phyloP scores from a whole-genome alignment of 441 rosid species.

The Populus hybrid region DNA sequence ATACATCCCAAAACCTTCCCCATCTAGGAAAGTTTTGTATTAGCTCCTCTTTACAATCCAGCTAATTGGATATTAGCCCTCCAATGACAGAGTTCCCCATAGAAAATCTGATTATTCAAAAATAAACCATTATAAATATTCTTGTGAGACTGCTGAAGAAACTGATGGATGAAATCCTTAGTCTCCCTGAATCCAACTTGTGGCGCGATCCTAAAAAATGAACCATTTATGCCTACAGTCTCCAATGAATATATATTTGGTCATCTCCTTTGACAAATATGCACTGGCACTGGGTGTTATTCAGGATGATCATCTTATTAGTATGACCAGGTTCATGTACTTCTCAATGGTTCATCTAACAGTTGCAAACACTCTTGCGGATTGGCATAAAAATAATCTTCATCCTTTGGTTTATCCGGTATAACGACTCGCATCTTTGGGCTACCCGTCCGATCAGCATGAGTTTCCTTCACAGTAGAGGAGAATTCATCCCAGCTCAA shows the following conservation, averaged over 20 bases:
- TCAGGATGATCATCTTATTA: slow-evolving; percentile 17
- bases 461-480: slow-evolving; percentile 53
- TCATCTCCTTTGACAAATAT: slow-evolving; percentile 13
- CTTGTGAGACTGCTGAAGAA: slow-evolving; percentile 12
- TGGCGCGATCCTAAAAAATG: neutral
- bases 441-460: slow-evolving; percentile 57
- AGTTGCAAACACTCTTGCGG: slow-evolving; percentile 74
- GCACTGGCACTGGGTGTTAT: neutral
- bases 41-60: slow-evolving; percentile 13
- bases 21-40: neutral
- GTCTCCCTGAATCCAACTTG: slow-evolving; percentile 5
- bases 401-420: slow-evolving; percentile 73
- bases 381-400: slow-evolving; percentile 81
- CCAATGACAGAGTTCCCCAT: slow-evolving; percentile 3
- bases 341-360: slow-evolving; percentile 60
- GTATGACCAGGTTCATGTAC: slow-evolving; percentile 38
- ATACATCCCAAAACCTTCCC: neutral
- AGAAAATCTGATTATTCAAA: slow-evolving; percentile 22
- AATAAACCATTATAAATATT: slow-evolving; percentile 11
- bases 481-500: slow-evolving; percentile 80
- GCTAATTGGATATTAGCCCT: neutral
- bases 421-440: slow-evolving; percentile 48
- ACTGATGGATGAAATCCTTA: slow-evolving; percentile 9
- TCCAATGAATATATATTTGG: neutral
- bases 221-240: neutral